Evolutionary conservation across 2,329 filamentous ascomycete genomes (phyloP), one percentile per base, ranked within the genome.

Genomic region (Monosporascus cannonballus): DNA sequence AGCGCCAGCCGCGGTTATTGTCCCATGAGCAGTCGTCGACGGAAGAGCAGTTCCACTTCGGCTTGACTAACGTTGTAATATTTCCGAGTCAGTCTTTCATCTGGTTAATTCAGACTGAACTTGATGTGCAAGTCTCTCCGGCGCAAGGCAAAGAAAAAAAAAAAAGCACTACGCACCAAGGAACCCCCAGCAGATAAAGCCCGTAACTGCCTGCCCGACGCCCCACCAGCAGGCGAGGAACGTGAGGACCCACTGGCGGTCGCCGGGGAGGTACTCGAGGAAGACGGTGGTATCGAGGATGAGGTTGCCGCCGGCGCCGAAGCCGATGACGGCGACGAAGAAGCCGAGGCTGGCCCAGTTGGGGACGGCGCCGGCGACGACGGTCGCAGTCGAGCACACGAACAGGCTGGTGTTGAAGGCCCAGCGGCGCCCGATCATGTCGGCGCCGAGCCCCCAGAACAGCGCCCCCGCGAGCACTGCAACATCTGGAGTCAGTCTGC

Each of bases 401-500:
- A 88, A 76, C 11, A 89, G 72, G 2, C 81, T 83, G 22, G 81
- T 69, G 61, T 89, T 89, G 71, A 89, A 90, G 5, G 86, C 85
- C 58, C 80, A 81, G 56, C 80, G 79, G 44, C 86, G 76, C 6
- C 85, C 86, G 55, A 89, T 83, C 36, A 89, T 76, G 61, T 89
- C 86, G 22, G 84, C 84, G 3, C 76, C 76, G 30, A 86, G 68
- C 2, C 85, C 85, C 85, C 85, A 89, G 68, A 88, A 87, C 25
- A 87, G 64, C 17, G 83, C 83, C 2, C 84, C 80, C 0, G 72
- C 56, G 49, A 77, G 72, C 72, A 77, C 25, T 25, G 6, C 25
- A 25, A 25, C 25, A 25, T 25, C 25, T 7, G 24, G 24, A 25
- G 6, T 25, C 25, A 25, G 25, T 7, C 25, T 25, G 25, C 25